A percentile compares a stretch with the other conserved stretches of the same genome.
Evolutionary conservation across 179 eudicot genomes (phyloP).

Genomic region (Sideroxylon spinosum): DNA sequence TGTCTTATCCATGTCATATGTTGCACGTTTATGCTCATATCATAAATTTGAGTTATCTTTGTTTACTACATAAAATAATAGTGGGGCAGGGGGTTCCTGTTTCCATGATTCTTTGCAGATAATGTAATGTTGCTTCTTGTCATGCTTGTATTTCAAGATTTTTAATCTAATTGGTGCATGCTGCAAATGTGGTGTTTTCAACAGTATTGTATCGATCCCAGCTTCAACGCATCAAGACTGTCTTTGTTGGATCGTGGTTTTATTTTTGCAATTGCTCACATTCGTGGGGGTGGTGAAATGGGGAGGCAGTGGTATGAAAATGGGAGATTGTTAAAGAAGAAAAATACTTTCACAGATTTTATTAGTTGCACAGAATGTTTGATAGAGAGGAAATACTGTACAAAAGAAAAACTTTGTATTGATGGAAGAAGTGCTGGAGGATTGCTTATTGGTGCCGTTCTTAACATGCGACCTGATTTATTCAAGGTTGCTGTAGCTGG

Average conservation of each 20-base stretch:
- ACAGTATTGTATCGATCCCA: conserved; percentile 65
- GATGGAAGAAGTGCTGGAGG: conserved; percentile 96
- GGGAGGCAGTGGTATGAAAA: conserved; percentile 95
- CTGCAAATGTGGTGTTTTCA: conserved; percentile 20
- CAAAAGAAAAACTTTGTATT: conserved; percentile 83
- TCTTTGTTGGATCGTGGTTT: conserved; percentile 90
- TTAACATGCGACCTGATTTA: conserved; percentile 92
- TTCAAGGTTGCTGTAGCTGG: conserved; percentile 91
- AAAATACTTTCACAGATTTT: conserved; percentile 86
- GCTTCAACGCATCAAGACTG: conserved; percentile 61
- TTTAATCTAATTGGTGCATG: conserved; percentile 1
- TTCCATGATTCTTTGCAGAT: conserved; percentile 1
- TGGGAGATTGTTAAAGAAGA: conserved; percentile 71
- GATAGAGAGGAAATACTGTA: conserved; percentile 69
- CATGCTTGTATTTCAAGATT: conserved; percentile 10
- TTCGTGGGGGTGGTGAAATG: conserved; percentile 98
- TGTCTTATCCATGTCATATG: too few species aligned
- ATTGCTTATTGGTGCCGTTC: conserved; percentile 86
- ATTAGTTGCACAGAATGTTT: conserved; percentile 77
- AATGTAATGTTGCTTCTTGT: not conserved
- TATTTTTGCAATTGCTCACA: conserved; percentile 66
- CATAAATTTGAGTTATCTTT: too few species aligned
- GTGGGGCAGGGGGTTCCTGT: not conserved
- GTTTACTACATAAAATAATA: too few species aligned
- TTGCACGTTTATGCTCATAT: too few species aligned